Evolutionary conservation across 441 rosid species (phyloP).

Genomic region (Capsella rubella): DNA sequence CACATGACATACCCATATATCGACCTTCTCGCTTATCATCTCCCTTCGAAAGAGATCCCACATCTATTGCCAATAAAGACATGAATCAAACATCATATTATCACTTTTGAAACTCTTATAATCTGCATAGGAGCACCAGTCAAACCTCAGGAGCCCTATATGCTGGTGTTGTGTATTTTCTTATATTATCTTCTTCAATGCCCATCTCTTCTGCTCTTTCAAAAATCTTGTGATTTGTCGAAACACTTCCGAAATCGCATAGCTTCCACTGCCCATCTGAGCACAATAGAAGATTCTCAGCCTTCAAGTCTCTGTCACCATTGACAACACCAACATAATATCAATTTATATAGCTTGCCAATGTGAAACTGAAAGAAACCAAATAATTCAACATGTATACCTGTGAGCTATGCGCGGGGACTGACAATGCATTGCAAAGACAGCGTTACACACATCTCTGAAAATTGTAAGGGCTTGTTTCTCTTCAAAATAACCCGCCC

Average conservation of each 20-base stretch:
- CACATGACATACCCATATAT: slow-evolving; percentile 84
- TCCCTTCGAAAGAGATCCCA: slow-evolving; percentile 95
- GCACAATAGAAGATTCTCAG: slow-evolving; percentile 86
- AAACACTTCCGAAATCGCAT: slow-evolving; percentile 94
- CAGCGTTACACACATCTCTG: slow-evolving; percentile 95
- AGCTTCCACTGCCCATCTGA: slow-evolving; percentile 85
- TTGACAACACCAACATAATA: slow-evolving; percentile 13
- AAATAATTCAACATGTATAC: slow-evolving; percentile 43
- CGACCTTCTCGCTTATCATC: slow-evolving; percentile 90
- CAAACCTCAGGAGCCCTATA: slow-evolving; percentile 98
- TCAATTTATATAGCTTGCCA: background rate
- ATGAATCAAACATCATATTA: slow-evolving; percentile 46
- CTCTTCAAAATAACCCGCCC: slow-evolving; percentile 84
- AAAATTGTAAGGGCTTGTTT: slow-evolving; percentile 73
- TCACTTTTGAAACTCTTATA: slow-evolving; percentile 38
- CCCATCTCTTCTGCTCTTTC: slow-evolving; percentile 99
- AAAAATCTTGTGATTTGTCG: slow-evolving; percentile 90
- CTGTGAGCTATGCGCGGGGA: slow-evolving; percentile 92
- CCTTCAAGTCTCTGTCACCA: slow-evolving; percentile 84
- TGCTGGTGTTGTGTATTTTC: slow-evolving; percentile 94
- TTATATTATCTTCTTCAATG: slow-evolving; percentile 93
- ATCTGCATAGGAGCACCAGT: slow-evolving; percentile 39
- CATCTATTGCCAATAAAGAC: slow-evolving; percentile 68
- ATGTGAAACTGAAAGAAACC: background rate
- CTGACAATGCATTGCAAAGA: slow-evolving; percentile 93